Percentiles rank a stretch among this genome's conserved stretches.
Evolutionary conservation across 2,329 filamentous ascomycete genomes (phyloP).

Genomic region (Colletotrichum salicis): DNA sequence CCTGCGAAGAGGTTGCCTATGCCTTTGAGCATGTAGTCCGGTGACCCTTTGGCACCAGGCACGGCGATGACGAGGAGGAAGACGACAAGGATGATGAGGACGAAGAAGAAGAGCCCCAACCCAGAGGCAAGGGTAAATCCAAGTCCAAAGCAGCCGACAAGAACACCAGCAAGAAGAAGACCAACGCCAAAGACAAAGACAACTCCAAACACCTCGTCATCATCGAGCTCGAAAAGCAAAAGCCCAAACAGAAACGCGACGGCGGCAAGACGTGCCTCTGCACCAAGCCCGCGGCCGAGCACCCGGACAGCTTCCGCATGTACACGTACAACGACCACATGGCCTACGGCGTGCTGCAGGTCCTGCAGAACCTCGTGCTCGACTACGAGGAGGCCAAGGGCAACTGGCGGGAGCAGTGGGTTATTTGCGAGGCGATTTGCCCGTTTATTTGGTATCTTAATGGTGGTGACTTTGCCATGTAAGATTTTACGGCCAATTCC

Average conservation of each 20-base stretch:
- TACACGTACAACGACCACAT: slow-evolving; percentile 55
- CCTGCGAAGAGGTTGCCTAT: slow-evolving; percentile 40
- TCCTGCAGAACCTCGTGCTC: slow-evolving; percentile 54
- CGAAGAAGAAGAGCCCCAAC: neutral
- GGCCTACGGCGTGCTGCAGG: slow-evolving; percentile 53
- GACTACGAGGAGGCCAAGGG: slow-evolving; percentile 49
- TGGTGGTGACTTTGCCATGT: slow-evolving; percentile 18
- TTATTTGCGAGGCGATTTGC: slow-evolving; percentile 50
- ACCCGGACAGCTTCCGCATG: slow-evolving; percentile 51
- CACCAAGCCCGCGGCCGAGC: slow-evolving; percentile 36
- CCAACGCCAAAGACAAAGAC: slow-evolving; percentile 23
- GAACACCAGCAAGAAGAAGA: neutral
- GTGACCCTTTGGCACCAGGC: slow-evolving; percentile 38
- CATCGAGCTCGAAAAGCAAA: neutral
- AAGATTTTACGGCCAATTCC: neutral
- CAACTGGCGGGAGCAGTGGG: slow-evolving; percentile 52
- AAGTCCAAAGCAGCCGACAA: slow-evolving; percentile 20
- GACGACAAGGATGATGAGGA: slow-evolving; percentile 16
- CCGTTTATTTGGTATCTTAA: slow-evolving; percentile 42
- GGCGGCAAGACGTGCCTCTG: slow-evolving; percentile 35
- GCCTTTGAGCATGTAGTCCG: slow-evolving; percentile 44
- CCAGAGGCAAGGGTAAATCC: slow-evolving; percentile 35
- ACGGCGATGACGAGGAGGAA: slow-evolving; percentile 35
- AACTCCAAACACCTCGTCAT: slow-evolving; percentile 12
- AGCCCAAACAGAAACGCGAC: slow-evolving; percentile 35